Evolutionary conservation across 805 yeast genomes (phyloP).

Genomic region (Candida ipomoeae): DNA sequence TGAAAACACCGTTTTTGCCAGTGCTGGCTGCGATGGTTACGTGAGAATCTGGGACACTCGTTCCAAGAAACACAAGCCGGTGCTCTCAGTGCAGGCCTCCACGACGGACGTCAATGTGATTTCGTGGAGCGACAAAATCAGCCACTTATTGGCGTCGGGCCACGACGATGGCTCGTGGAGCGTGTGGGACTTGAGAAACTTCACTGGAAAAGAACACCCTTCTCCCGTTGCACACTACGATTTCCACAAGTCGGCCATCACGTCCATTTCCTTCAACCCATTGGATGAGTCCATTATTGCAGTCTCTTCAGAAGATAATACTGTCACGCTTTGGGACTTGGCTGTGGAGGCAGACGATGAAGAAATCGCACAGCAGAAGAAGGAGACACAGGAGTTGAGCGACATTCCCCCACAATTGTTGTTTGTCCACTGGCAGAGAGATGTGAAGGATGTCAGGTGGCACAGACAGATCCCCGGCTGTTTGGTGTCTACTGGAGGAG

Average conservation of each 20-base stretch:
- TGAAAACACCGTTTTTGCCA: slow-evolving; percentile 92
- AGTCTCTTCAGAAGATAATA: slow-evolving; percentile 93
- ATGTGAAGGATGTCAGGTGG: slow-evolving; percentile 98
- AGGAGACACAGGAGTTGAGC: slow-evolving; percentile 71
- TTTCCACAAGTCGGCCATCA: slow-evolving; percentile 91
- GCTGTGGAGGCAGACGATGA: slow-evolving; percentile 98
- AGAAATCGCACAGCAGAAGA: slow-evolving; percentile 81
- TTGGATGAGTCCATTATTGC: slow-evolving; percentile 93
- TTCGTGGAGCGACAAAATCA: slow-evolving; percentile 88
- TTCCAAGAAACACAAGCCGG: slow-evolving; percentile 87
- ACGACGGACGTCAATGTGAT: slow-evolving; percentile 86
- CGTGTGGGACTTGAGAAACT: slow-evolving; percentile 94
- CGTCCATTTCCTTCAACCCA: slow-evolving; percentile 93
- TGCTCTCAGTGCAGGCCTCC: slow-evolving; percentile 78
- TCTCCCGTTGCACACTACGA: slow-evolving; percentile 91
- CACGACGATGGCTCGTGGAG: slow-evolving; percentile 98
- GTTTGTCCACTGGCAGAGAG: slow-evolving; percentile 97
- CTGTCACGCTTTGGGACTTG: slow-evolving; percentile 96
- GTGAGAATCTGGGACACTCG: slow-evolving; percentile 96
- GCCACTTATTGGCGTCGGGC: slow-evolving; percentile 87
- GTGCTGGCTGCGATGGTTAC: slow-evolving; percentile 88
- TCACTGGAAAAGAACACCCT: slow-evolving; percentile 48
- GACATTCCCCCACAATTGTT: slow-evolving; percentile 93
- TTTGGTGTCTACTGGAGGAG: slow-evolving; percentile 90
- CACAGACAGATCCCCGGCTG: slow-evolving; percentile 96